Conservation (phyloP, 2,329 filamentous ascomycete species). For the Aspergillus persii region DNA sequence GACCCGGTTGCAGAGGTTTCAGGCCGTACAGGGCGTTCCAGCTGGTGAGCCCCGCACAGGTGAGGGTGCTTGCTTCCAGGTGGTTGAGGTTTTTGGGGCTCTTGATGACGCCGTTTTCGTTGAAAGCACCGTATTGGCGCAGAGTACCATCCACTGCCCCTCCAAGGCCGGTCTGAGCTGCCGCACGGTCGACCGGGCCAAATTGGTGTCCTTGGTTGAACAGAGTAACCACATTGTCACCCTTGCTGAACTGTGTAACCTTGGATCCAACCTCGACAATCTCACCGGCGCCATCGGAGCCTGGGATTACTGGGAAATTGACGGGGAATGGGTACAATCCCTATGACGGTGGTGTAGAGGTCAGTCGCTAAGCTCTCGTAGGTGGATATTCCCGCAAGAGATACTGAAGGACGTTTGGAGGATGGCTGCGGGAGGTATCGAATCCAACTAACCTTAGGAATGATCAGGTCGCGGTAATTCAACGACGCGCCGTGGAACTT, state of each 20-base stretch:
- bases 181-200: constrained; percentile 44
- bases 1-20: constrained; percentile 52
- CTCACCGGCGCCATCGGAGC: constrained; percentile 44
- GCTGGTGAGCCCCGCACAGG: constrained; percentile 62
- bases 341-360: constrained; percentile 15
- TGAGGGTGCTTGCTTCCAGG: constrained; percentile 56
- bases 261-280: constrained; percentile 53
- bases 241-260: constrained; percentile 56
- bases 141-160: constrained; percentile 67
- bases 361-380: neutral
- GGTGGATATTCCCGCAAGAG: neutral
- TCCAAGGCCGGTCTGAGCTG: constrained; percentile 59
- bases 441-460: constrained; percentile 45
- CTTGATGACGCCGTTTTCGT: constrained; percentile 65
- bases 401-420: neutral
- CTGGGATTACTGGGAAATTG: constrained; percentile 31
- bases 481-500: constrained; percentile 55
- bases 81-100: constrained; percentile 57
- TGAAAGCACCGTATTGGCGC: constrained; percentile 65
- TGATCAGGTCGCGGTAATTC: constrained; percentile 51
- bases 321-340: constrained; percentile 34
- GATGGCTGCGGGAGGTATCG: constrained; percentile 32
- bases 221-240: constrained; percentile 57
- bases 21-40: constrained; percentile 67
- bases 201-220: constrained; percentile 59